Evolutionary conservation across 768 basidiomycete species (phyloP).

Genomic region (Lyophyllum decastes): DNA sequence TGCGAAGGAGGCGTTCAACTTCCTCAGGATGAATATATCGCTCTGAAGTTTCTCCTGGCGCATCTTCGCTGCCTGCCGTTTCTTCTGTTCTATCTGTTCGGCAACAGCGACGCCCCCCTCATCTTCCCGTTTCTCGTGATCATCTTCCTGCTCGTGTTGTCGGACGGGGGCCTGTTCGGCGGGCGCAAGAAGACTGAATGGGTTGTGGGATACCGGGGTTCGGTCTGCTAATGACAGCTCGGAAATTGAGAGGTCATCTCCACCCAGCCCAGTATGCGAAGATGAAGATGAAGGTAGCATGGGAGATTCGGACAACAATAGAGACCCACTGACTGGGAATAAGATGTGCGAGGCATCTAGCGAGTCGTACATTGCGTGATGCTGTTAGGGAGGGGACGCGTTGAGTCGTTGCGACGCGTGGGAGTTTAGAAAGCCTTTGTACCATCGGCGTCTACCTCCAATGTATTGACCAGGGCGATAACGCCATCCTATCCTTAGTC

Average conservation of each 20-base stretch:
- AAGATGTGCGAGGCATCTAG: constrained; percentile 14
- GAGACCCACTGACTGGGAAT: constrained; percentile 22
- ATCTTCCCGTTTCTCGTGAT: constrained; percentile 4
- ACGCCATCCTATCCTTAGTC: not conserved
- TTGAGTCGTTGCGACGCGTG: no score
- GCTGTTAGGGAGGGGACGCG: no score
- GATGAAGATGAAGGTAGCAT: constrained; percentile 24
- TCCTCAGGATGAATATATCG: constrained; percentile 72
- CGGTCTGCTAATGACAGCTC: constrained; percentile 36
- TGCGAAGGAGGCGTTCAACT: constrained; percentile 71
- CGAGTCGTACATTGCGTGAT: constrained; percentile 14
- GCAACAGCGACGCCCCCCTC: constrained; percentile 9
- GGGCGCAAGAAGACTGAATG: constrained; percentile 18
- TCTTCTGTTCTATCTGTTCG: constrained; percentile 22
- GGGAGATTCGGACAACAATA: constrained; percentile 32
- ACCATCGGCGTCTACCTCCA: not conserved
- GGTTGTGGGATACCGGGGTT: constrained; percentile 14
- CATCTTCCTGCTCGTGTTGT: constrained; percentile 2
- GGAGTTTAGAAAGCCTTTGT: not conserved
- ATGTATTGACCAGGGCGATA: not conserved
- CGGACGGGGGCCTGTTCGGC: constrained; percentile 15
- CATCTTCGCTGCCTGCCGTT: constrained; percentile 14
- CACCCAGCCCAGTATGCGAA: constrained; percentile 28
- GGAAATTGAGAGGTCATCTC: constrained; percentile 36
- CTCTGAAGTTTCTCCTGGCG: constrained; percentile 75